A percentile compares a stretch with the other conserved stretches of the same genome.
phyloP scores from a whole-genome alignment of 345 rosid genomes.

The Salix caprea region DNA sequence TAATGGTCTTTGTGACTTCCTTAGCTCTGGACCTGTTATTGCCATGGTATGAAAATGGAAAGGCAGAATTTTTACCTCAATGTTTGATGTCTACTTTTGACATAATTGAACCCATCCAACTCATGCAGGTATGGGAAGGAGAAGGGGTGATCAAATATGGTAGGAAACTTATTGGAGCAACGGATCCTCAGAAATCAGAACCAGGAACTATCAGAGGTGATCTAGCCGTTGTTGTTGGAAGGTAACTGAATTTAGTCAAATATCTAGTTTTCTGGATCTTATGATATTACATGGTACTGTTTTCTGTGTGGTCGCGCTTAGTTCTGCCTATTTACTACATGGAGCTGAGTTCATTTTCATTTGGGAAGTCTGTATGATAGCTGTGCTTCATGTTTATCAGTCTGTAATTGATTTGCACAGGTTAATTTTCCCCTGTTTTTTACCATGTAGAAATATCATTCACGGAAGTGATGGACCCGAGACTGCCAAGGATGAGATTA shows the following conservation, averaged over 20 bases:
- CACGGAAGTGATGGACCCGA: slow-evolving; percentile 99
- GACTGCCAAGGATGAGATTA: slow-evolving; percentile 89
- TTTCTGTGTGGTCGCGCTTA: too few species aligned
- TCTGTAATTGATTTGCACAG: background rate
- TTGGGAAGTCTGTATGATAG: too few species aligned
- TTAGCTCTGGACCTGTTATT: slow-evolving; percentile 98
- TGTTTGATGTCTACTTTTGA: background rate
- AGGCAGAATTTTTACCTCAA: background rate
- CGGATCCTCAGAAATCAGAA: slow-evolving; percentile 98
- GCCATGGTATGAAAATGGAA: slow-evolving; percentile 64
- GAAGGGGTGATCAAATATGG: slow-evolving; percentile 93
- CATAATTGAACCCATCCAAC: background rate
- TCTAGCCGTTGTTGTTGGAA: slow-evolving; percentile 88
- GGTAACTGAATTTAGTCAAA: slow-evolving; percentile 38
- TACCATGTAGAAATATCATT: slow-evolving; percentile 70
- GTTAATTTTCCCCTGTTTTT: background rate
- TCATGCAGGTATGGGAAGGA: slow-evolving; percentile 93
- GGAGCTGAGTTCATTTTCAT: too few species aligned
- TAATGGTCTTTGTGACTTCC: slow-evolving; percentile 84
- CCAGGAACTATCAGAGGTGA: slow-evolving; percentile 98
- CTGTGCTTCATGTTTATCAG: background rate
- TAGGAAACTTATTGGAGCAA: slow-evolving; percentile 92
- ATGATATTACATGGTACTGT: background rate
- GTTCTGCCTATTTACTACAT: too few species aligned
- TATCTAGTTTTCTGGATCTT: background rate